Conservation (phyloP, 352 stramenopile species). For the Pythium pyrilobum region DNA sequence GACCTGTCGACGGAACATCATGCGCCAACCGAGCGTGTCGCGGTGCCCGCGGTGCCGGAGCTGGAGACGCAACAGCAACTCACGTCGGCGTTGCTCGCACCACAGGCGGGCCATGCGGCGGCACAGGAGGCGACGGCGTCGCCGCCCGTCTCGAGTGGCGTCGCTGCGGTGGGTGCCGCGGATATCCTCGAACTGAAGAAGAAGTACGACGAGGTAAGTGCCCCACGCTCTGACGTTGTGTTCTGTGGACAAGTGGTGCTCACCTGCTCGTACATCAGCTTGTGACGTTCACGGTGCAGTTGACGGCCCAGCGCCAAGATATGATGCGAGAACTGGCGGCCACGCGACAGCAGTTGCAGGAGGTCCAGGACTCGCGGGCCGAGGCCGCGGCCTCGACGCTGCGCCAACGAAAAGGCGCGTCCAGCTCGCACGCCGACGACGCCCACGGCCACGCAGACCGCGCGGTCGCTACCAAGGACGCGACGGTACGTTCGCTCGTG, state of each 20-base stretch:
- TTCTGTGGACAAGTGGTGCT: not conserved
- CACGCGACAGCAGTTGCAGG: conserved; percentile 69
- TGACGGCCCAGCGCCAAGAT: conserved; percentile 81
- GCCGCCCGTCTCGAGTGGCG: not conserved
- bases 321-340: conserved; percentile 75
- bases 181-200: conserved; percentile 70
- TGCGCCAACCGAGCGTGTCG: too few relatives aligned
- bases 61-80: not conserved
- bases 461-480: conserved; percentile 39
- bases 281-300: conserved; percentile 84
- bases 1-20: conserved; percentile 3
- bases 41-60: too few relatives aligned
- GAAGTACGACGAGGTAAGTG: conserved; percentile 86
- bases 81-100: not conserved
- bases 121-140: not conserved
- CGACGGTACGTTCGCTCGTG: conserved; percentile 34
- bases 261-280: conserved; percentile 29
- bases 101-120: not conserved
- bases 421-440: conserved; percentile 20
- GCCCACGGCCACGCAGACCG: conserved; percentile 22
- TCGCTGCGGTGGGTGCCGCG: conserved; percentile 34
- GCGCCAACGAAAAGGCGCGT: conserved; percentile 65
- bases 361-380: conserved; percentile 48
- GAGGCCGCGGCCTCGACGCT: conserved; percentile 48
- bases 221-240: not conserved